Conservation (phyloP, 2,329 filamentous ascomycete species). For the Scopulariopsis brevicaulis region DNA sequence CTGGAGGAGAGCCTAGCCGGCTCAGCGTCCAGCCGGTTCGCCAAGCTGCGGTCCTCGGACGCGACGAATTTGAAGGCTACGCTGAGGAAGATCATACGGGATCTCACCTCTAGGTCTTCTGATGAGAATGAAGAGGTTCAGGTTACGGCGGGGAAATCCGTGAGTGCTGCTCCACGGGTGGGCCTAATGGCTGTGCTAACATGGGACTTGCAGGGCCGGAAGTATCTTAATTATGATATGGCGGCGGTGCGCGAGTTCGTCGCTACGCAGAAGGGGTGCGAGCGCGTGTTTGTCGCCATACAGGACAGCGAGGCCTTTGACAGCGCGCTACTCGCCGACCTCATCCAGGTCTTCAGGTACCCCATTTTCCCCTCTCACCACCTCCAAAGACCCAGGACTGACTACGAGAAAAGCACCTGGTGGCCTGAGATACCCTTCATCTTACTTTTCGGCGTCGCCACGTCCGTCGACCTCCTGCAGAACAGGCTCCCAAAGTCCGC, state of each 20-base stretch:
- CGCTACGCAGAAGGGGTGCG: constrained; percentile 29
- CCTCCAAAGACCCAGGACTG: too few relatives aligned
- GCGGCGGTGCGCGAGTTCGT: constrained; percentile 55
- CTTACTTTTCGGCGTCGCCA: constrained; percentile 69
- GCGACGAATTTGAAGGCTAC: constrained; percentile 62
- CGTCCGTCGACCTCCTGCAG: constrained; percentile 70
- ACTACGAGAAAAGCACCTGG: neutral
- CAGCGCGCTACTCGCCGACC: constrained; percentile 55
- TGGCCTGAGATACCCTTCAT: constrained; percentile 66
- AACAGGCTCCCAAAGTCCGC: constrained; percentile 60
- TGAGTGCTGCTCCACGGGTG: constrained; percentile 18
- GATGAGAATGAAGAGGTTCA: constrained; percentile 45
- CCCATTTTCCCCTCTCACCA: constrained; percentile 11
- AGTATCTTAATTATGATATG: constrained; percentile 68
- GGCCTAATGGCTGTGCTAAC: neutral
- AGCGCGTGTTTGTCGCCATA: constrained; percentile 59
- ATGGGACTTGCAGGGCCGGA: constrained; percentile 35
- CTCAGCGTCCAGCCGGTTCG: constrained; percentile 41
- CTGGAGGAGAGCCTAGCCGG: constrained; percentile 44
- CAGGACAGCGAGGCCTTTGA: constrained; percentile 80
- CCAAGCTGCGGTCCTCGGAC: constrained; percentile 58
- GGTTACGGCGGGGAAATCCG: constrained; percentile 31
- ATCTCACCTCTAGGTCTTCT: constrained; percentile 34
- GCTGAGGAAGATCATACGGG: constrained; percentile 62
- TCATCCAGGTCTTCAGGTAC: constrained; percentile 58